Percentiles rank a stretch among this genome's conserved stretches.
These are phyloP conservation scores for Acephala macrosclerotiorum DNA, from an alignment of 2,329 filamentous ascomycete species.

Conservation along the genomic window DNA sequence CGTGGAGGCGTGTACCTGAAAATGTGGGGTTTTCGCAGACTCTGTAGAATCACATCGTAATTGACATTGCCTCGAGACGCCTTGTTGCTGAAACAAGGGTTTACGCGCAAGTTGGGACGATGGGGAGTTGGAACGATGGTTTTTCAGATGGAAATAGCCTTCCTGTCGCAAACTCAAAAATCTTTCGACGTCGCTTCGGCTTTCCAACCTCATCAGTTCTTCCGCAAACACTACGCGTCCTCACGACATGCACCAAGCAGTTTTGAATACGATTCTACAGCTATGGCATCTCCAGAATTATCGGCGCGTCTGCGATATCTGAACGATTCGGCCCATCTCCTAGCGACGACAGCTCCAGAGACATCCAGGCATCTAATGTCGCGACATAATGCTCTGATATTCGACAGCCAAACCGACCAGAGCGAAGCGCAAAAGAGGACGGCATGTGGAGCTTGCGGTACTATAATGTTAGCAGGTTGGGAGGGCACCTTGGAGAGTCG, in stretches of 20 bases:
- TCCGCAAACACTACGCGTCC: slow-evolving; percentile 18
- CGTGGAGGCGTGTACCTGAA: slow-evolving; percentile 5
- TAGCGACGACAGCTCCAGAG: slow-evolving; percentile 59
- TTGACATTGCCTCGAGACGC: not conserved
- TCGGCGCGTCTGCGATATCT: slow-evolving; percentile 49
- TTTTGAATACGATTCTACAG: not conserved
- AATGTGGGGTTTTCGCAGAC: not conserved
- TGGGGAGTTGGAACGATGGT: not conserved
- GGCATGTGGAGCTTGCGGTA: slow-evolving; percentile 66
- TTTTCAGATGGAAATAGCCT: not conserved
- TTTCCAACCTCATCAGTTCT: not conserved
- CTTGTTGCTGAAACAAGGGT: not conserved
- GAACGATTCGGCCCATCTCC: slow-evolving; percentile 65
- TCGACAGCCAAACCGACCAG: slow-evolving; percentile 52
- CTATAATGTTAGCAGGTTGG: slow-evolving; percentile 62
- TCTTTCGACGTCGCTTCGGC: slow-evolving; percentile 19
- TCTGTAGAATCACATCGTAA: not conserved
- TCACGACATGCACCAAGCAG: not conserved
- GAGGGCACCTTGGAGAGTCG: slow-evolving; percentile 30
- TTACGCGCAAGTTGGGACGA: not conserved
- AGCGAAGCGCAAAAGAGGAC: slow-evolving; percentile 60
- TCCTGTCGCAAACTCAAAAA: slow-evolving; percentile 10
- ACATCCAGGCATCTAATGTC: slow-evolving; percentile 67
- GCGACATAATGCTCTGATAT: slow-evolving; percentile 57
- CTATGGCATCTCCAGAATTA: slow-evolving; percentile 39